phyloP scores from a whole-genome alignment of 441 rosid genomes.

The Aquilaria agallochum region DNA sequence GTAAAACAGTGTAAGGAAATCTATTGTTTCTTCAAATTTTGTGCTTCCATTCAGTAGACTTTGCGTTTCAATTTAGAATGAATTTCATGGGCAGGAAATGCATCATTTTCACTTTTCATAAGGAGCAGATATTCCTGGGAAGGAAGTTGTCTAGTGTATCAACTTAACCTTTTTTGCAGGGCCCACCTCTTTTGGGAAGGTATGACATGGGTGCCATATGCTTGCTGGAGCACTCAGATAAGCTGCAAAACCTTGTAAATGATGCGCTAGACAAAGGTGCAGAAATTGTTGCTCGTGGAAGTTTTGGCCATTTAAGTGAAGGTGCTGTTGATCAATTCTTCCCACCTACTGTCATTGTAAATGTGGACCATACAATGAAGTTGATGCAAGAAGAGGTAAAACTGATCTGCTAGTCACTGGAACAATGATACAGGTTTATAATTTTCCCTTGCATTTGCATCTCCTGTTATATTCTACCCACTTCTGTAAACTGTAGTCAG shows the following conservation, averaged over 20 bases:
- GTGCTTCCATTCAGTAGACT: neutral
- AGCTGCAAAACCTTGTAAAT: conserved; percentile 75
- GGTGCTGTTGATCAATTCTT: conserved; percentile 95
- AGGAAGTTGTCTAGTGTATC: too few relatives aligned
- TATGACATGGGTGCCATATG: conserved; percentile 99
- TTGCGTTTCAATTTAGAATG: too few relatives aligned
- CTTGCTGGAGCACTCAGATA: conserved; percentile 90
- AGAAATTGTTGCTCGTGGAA: conserved; percentile 82
- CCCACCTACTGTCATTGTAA: conserved; percentile 85
- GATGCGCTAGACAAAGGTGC: conserved; percentile 96
- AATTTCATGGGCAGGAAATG: too few relatives aligned
- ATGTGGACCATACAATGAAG: conserved; percentile 83
- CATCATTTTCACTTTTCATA: too few relatives aligned
- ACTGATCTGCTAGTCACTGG: too few relatives aligned
- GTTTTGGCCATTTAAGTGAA: conserved; percentile 88
- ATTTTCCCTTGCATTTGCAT: too few relatives aligned
- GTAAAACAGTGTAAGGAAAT: neutral
- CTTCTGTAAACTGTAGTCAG: neutral
- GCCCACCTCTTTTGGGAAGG: conserved; percentile 87
- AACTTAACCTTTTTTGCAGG: conserved; percentile 36
- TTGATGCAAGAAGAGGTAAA: conserved; percentile 98
- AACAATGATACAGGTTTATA: too few relatives aligned
- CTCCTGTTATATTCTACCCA: too few relatives aligned
- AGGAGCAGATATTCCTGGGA: too few relatives aligned
- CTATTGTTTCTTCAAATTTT: conserved; percentile 9